Percentiles rank a stretch among this genome's conserved stretches.
Evolutionary conservation across 805 yeast genomes (phyloP).

Genomic region (Teunomyces tritomae): DNA sequence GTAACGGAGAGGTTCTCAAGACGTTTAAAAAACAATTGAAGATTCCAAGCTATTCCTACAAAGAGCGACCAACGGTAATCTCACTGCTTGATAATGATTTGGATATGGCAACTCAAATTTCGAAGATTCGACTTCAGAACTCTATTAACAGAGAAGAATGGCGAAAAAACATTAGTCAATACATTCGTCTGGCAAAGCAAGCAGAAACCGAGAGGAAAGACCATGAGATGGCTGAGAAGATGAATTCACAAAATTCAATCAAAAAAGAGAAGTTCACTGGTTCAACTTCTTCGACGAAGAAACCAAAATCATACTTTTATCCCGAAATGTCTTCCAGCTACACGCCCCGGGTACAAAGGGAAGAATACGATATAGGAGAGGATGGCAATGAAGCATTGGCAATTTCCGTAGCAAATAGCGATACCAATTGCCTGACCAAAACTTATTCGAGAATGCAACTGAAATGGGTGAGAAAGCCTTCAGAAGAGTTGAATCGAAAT

Average conservation of each 20-base stretch:
- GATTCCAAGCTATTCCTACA: slow-evolving; percentile 9
- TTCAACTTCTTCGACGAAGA: background rate
- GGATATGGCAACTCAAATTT: slow-evolving; percentile 15
- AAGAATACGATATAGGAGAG: slow-evolving; percentile 8
- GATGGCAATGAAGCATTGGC: slow-evolving; percentile 7
- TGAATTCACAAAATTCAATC: background rate
- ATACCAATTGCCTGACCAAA: background rate
- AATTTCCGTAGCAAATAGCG: background rate
- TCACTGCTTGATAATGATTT: slow-evolving; percentile 14
- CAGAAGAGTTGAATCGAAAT: background rate
- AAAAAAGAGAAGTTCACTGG: background rate
- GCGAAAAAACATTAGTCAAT: slow-evolving; percentile 18
- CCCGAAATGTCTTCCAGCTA: background rate
- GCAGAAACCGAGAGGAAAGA: slow-evolving; percentile 1
- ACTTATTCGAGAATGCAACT: background rate
- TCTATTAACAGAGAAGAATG: slow-evolving; percentile 24
- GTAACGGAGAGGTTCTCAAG: slow-evolving; percentile 11
- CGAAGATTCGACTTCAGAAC: slow-evolving; percentile 27
- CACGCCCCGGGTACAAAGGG: background rate
- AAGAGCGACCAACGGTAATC: slow-evolving; percentile 14
- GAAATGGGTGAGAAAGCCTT: background rate
- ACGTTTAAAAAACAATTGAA: slow-evolving; percentile 1
- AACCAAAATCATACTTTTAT: background rate
- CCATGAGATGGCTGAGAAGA: background rate
- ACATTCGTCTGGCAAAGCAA: slow-evolving; percentile 10